Evolutionary conservation across 345 rosid genomes (phyloP).

Genomic region (Excoecaria cochinchinensis): DNA sequence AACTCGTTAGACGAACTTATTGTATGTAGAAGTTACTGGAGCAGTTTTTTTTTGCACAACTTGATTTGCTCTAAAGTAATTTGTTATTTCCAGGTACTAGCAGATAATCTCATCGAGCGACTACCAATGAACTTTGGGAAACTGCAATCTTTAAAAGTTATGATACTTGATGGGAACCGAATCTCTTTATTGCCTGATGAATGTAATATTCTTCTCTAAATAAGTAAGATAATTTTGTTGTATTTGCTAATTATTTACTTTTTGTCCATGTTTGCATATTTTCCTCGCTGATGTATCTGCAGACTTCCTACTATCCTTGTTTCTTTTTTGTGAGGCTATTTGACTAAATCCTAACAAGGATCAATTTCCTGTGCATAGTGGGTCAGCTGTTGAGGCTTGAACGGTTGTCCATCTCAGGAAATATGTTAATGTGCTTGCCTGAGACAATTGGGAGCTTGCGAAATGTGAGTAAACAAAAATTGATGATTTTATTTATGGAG

Average conservation of each 20-base stretch:
- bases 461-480: slow-evolving; percentile 55
- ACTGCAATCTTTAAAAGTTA: slow-evolving; percentile 77
- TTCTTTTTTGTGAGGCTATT: background rate
- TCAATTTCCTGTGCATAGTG: slow-evolving; percentile 44
- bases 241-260: slow-evolving; percentile 2
- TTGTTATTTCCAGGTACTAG: slow-evolving; percentile 53
- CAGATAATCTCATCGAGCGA: slow-evolving; percentile 62
- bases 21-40: slow-evolving; percentile 3
- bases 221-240: slow-evolving; percentile 26
- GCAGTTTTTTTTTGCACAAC: background rate
- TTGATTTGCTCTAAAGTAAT: slow-evolving; percentile 12
- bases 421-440: slow-evolving; percentile 67
- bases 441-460: slow-evolving; percentile 95
- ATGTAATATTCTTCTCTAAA: slow-evolving; percentile 56
- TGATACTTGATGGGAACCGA: slow-evolving; percentile 84
- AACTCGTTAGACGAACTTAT: background rate
- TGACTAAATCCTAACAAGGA: slow-evolving; percentile 16
- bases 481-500: background rate
- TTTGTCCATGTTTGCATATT: slow-evolving; percentile 21
- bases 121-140: slow-evolving; percentile 83
- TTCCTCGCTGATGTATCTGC: slow-evolving; percentile 12
- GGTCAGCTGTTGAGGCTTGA: slow-evolving; percentile 96
- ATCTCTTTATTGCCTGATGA: slow-evolving; percentile 85
- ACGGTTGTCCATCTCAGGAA: slow-evolving; percentile 69
- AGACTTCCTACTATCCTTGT: slow-evolving; percentile 7